phyloP scores from a whole-genome alignment of 148 eudicot species.

The Salicornia ramosissima region DNA sequence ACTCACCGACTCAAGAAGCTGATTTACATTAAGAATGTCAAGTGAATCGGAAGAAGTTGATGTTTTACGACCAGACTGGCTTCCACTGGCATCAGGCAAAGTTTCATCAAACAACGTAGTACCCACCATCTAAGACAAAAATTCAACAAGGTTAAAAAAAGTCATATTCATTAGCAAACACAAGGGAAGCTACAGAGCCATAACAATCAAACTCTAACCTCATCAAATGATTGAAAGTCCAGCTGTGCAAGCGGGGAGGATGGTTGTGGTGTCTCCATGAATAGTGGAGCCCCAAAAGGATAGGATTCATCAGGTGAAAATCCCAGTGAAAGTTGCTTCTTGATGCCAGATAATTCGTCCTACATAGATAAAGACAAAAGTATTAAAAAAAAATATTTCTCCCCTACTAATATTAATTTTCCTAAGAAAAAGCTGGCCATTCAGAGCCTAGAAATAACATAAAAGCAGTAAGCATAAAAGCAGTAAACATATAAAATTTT shows the following conservation, averaged over 20 bases:
- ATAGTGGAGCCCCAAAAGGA: slow-evolving; percentile 52
- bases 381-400: not conserved
- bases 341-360: slow-evolving; percentile 62
- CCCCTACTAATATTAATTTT: no score
- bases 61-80: slow-evolving; percentile 66
- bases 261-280: slow-evolving; percentile 79
- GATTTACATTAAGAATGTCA: slow-evolving; percentile 76
- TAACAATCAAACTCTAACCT: slow-evolving; percentile 35
- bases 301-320: slow-evolving; percentile 81
- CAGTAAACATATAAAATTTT: not conserved
- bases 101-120: slow-evolving; percentile 48
- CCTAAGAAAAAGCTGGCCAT: not conserved
- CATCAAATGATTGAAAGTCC: slow-evolving; percentile 50
- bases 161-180: not conserved
- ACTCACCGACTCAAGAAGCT: slow-evolving; percentile 88
- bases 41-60: slow-evolving; percentile 54
- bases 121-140: slow-evolving; percentile 35
- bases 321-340: slow-evolving; percentile 51
- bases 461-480: no score
- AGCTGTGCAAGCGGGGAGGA: slow-evolving; percentile 56
- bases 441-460: no score
- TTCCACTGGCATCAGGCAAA: slow-evolving; percentile 53
- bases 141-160: slow-evolving; percentile 9
- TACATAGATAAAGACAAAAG: slow-evolving; percentile 24
- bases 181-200: slow-evolving; percentile 3